Conservation (phyloP, 441 rosid species). For the Erysimum cheiri region DNA sequence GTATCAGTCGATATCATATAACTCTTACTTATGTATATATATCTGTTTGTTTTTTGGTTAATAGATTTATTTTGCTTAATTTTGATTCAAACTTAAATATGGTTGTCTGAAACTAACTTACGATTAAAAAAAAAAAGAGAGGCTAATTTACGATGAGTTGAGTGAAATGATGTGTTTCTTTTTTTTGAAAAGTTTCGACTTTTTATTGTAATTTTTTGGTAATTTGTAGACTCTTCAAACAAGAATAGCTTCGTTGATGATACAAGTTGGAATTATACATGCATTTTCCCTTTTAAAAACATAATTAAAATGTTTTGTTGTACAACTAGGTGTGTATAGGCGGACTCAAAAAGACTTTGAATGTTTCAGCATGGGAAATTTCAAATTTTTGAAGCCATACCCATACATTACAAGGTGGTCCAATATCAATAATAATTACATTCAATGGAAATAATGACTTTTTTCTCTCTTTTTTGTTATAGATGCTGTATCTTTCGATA, state of each 20-base stretch:
- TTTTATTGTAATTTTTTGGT: background rate
- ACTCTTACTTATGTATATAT: background rate
- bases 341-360: slow-evolving; percentile 17
- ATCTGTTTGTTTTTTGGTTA: background rate
- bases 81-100: background rate
- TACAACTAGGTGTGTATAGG: background rate
- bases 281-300: background rate
- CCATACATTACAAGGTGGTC: slow-evolving; percentile 36
- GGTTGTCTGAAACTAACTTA: background rate
- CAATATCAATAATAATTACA: slow-evolving; percentile 35
- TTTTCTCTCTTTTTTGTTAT: background rate
- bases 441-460: slow-evolving; percentile 16
- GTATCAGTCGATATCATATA: background rate
- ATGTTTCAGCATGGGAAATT: slow-evolving; percentile 33
- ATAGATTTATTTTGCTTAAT: background rate
- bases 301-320: slow-evolving; percentile 7
- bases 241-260: background rate
- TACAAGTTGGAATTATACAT: slow-evolving; percentile 2
- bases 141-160: background rate
- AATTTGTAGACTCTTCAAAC: background rate
- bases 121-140: background rate
- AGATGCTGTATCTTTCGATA: slow-evolving; percentile 18
- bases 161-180: background rate
- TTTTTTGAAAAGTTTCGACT: background rate
- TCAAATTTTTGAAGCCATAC: slow-evolving; percentile 27